Conservation (phyloP, 2,329 filamentous ascomycete species). For the Chrysoporthe austroafricana region DNA sequence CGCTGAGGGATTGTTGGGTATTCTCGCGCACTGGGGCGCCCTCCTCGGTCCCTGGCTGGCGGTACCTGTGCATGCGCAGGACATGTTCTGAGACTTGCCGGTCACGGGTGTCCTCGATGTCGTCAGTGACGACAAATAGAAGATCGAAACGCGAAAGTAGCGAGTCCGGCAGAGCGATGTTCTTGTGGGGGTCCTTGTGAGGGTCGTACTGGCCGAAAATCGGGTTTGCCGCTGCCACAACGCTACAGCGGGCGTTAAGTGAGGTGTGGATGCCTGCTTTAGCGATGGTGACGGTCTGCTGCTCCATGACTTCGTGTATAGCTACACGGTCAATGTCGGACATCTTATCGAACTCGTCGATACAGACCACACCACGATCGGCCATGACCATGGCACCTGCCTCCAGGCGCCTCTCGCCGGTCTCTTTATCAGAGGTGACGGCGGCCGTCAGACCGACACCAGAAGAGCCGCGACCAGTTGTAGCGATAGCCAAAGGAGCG, state of each 20-base stretch:
- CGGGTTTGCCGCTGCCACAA: conserved; percentile 94
- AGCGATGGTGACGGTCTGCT: conserved; percentile 98
- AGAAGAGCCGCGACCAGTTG: conserved; percentile 93
- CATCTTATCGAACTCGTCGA: conserved; percentile 99
- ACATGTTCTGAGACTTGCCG: conserved; percentile 94
- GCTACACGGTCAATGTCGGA: conserved; percentile 96
- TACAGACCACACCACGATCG: conserved; percentile 96
- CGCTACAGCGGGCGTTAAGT: conserved; percentile 93
- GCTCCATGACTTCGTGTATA: conserved; percentile 99
- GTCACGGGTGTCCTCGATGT: conserved; percentile 93
- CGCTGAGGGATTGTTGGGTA: conserved; percentile 79
- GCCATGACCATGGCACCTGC: conserved; percentile 98
- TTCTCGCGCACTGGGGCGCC: conserved; percentile 93
- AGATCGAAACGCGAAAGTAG: conserved; percentile 98
- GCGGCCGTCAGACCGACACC: conserved; percentile 97
- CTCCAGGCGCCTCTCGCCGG: conserved; percentile 90
- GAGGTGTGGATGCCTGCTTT: conserved; percentile 99
- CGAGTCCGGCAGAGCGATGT: conserved; percentile 95
- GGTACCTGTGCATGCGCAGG: conserved; percentile 94
- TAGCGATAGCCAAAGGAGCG: conserved; percentile 93
- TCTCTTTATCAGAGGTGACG: conserved; percentile 96
- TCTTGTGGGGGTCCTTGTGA: conserved; percentile 98
- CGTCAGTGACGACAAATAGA: conserved; percentile 95
- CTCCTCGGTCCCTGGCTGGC: conserved; percentile 89
- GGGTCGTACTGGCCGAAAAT: conserved; percentile 98